Evolutionary conservation across 202 grass and related monocot species (phyloP).

Genomic region (Zizania palustris): DNA sequence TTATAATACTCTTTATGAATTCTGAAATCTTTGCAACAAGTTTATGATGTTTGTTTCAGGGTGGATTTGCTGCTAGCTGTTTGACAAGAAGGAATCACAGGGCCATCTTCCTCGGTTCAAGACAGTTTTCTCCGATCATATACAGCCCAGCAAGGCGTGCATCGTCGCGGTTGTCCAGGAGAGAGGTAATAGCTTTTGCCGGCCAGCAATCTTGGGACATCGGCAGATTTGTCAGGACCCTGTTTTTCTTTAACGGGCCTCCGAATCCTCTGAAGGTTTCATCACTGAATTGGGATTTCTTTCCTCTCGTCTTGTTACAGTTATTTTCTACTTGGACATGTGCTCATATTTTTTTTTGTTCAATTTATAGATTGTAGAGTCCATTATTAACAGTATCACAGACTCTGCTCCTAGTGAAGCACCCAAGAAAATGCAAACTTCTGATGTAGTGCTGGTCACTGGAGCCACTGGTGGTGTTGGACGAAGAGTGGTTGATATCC

Average conservation of each 20-base stretch:
- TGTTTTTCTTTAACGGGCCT: constrained; percentile 95
- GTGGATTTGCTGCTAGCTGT: constrained; percentile 49
- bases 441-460: constrained; percentile 69
- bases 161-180: constrained; percentile 44
- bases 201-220: constrained; percentile 82
- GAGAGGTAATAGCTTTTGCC: constrained; percentile 58
- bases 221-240: constrained; percentile 77
- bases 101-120: constrained; percentile 46
- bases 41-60: constrained; percentile 47
- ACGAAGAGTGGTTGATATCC: constrained; percentile 69
- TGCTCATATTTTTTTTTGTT: neutral
- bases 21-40: neutral
- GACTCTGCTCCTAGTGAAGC: constrained; percentile 51
- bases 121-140: constrained; percentile 38
- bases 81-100: constrained; percentile 45
- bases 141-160: constrained; percentile 40
- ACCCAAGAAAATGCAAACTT: constrained; percentile 61
- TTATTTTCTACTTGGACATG: constrained; percentile 12
- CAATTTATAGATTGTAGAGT: constrained; percentile 69
- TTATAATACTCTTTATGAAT: too few species aligned
- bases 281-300: neutral
- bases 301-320: neutral
- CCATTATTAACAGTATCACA: constrained; percentile 72
- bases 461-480: constrained; percentile 94
- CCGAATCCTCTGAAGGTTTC: constrained; percentile 92